Evolutionary conservation across 495 filamentous ascomycete species (phyloP).

Genomic region (Diplogelasinospora grovesii): DNA sequence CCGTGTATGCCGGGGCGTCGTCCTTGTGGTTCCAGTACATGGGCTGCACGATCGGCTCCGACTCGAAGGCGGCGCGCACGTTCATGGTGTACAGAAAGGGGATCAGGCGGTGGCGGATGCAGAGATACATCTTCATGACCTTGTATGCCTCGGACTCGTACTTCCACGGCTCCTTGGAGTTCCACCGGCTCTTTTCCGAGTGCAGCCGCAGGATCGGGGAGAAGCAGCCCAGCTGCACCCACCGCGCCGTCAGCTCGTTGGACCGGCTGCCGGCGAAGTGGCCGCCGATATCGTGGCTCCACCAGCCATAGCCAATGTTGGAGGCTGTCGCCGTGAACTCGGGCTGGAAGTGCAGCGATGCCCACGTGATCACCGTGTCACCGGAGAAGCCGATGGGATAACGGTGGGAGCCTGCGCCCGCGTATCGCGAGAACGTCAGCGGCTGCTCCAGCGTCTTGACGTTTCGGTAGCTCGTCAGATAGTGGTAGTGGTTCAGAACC

Average conservation of each 20-base stretch:
- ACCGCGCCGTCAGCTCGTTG: constrained; percentile 49
- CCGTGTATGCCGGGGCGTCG: constrained; percentile 41
- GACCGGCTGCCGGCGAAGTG: constrained; percentile 45
- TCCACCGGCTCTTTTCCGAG: constrained; percentile 45
- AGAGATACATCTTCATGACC: constrained; percentile 41
- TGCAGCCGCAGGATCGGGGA: constrained; percentile 54
- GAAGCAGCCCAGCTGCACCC: constrained; percentile 53
- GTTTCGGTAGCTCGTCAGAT: constrained; percentile 39
- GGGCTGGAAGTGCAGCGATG: constrained; percentile 51
- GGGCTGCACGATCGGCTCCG: constrained; percentile 47
- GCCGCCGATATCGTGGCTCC: constrained; percentile 59
- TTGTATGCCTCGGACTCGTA: constrained; percentile 30
- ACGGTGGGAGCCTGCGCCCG: constrained; percentile 51
- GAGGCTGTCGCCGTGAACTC: constrained; percentile 57
- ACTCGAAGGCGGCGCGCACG: constrained; percentile 31
- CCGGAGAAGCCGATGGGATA: constrained; percentile 59
- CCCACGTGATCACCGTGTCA: constrained; percentile 51
- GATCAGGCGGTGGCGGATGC: constrained; percentile 46
- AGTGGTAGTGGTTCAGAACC: constrained; percentile 58
- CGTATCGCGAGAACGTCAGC: constrained; percentile 48
- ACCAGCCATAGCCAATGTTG: constrained; percentile 61
- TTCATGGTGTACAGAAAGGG: constrained; percentile 55
- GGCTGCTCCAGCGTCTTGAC: constrained; percentile 20
- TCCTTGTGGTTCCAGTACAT: constrained; percentile 54
- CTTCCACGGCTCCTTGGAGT: constrained; percentile 52